These are phyloP conservation scores for Suillus occidentalis DNA, from an alignment of 768 basidiomycete genomes.

Conservation along the genomic window DNA sequence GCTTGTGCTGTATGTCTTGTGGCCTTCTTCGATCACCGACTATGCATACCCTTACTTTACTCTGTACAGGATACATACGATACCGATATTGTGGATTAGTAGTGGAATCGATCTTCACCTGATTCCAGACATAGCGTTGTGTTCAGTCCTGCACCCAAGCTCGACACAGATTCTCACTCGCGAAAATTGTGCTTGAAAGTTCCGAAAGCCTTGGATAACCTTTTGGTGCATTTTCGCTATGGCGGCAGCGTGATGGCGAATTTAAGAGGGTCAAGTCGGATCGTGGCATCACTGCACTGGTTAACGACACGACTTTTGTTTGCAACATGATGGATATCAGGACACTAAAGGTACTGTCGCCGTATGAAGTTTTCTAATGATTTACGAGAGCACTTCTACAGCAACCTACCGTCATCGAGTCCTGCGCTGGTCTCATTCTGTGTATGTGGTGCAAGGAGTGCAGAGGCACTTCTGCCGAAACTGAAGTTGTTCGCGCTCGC, in stretches of 20 bases:
- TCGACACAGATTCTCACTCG: too few species aligned
- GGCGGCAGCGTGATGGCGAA: too few species aligned
- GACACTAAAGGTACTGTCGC: too few species aligned
- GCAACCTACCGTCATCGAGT: slow-evolving; percentile 35
- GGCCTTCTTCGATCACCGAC: background rate
- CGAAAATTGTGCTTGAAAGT: too few species aligned
- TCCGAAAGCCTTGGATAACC: too few species aligned
- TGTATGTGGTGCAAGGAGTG: slow-evolving; percentile 52
- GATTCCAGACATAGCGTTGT: background rate
- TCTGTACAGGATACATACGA: background rate
- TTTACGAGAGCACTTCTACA: slow-evolving; percentile 47
- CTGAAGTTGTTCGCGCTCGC: slow-evolving; percentile 77
- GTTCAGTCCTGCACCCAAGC: too few species aligned
- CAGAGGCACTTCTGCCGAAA: slow-evolving; percentile 66
- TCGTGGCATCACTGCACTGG: too few species aligned
- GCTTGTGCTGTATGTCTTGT: background rate
- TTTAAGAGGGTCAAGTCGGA: too few species aligned
- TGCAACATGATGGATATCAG: too few species aligned
- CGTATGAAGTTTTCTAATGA: too few species aligned
- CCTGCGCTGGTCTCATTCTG: slow-evolving; percentile 67
- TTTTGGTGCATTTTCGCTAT: too few species aligned
- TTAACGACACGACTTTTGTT: too few species aligned
- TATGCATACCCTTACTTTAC: background rate
- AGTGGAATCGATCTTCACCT: background rate
- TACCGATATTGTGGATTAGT: background rate